Conservation (phyloP, 345 rosid species). For the Melaleuca alternifolia region DNA sequence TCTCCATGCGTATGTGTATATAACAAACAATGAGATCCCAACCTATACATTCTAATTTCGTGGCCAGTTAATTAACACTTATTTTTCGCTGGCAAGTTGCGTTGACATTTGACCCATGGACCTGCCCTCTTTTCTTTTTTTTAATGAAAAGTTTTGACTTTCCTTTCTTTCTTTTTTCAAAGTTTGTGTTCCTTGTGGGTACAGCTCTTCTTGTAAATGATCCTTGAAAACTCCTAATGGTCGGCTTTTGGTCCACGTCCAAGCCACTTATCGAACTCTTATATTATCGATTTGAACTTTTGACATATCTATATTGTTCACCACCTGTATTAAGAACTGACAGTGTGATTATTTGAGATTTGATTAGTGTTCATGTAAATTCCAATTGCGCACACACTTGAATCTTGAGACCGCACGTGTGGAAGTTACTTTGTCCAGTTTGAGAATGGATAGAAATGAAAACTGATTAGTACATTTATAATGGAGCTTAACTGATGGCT, state of each 20-base stretch:
- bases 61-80: neutral
- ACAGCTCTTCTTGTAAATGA: neutral
- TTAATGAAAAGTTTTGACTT: neutral
- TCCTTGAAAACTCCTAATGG: neutral
- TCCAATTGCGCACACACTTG: neutral
- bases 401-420: neutral
- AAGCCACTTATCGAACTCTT: neutral
- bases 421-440: neutral
- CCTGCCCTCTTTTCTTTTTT: neutral
- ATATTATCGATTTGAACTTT: neutral
- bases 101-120: conserved; percentile 7
- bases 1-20: neutral
- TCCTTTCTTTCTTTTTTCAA: neutral
- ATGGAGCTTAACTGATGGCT: neutral
- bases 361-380: neutral
- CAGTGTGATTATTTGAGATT: neutral
- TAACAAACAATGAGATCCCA: neutral
- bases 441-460: neutral
- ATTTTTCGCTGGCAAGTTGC: neutral
- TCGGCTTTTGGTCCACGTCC: neutral
- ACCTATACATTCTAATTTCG: neutral
- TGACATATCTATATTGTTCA: neutral
- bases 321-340: neutral
- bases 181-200: neutral
- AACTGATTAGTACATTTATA: neutral